Evolutionary conservation across 306 rosid genomes (phyloP).

Genomic region (Arachis stenosperma): DNA sequence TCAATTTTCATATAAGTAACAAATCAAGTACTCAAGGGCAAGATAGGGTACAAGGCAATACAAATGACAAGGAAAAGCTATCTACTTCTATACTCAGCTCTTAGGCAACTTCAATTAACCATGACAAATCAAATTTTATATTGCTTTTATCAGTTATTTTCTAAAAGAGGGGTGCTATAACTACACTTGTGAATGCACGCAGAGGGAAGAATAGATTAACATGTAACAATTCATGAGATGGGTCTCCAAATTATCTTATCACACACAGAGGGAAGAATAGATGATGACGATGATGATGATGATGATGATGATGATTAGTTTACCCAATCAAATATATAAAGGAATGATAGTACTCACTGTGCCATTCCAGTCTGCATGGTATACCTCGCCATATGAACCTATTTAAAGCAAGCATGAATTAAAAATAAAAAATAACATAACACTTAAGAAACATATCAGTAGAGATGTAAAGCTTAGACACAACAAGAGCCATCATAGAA

Average conservation of each 20-base stretch:
- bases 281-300: too few relatives aligned
- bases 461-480: conserved; percentile 28
- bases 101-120: too few relatives aligned
- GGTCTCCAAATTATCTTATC: conserved; percentile 1
- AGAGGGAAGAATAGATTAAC: conserved; percentile 12
- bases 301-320: too few relatives aligned
- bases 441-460: conserved; percentile 25
- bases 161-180: too few relatives aligned
- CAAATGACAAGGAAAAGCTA: conserved; percentile 5
- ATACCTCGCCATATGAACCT: conserved; percentile 99
- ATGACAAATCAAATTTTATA: too few relatives aligned
- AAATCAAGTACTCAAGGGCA: not conserved
- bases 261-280: not conserved
- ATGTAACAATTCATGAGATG: conserved; percentile 9
- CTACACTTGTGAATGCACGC: too few relatives aligned
- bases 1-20: not conserved
- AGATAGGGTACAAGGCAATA: conserved; percentile 1
- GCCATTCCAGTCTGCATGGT: conserved; percentile 97
- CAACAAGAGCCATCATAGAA: conserved; percentile 21
- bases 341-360: conserved; percentile 70
- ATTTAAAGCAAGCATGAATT: conserved; percentile 40
- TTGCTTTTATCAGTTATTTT: too few relatives aligned
- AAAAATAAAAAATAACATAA: conserved; percentile 12
- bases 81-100: too few relatives aligned
- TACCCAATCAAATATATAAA: conserved; percentile 13